Conservation (phyloP, 2,329 filamentous ascomycete genomes). For the Aspergillus sp. region DNA sequence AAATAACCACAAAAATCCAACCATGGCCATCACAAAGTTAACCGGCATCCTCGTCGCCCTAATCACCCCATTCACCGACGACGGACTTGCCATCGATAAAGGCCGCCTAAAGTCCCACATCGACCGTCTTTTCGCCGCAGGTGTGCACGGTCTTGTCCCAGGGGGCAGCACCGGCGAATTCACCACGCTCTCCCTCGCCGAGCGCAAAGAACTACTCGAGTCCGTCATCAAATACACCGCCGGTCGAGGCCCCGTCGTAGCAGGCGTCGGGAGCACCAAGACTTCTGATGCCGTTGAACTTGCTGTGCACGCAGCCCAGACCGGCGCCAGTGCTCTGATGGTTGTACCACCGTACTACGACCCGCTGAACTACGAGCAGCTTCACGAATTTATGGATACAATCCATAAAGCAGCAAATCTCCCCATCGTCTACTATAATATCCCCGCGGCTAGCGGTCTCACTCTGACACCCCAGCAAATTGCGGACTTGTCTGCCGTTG, state of each 20-base stretch:
- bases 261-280: slow-evolving; percentile 42
- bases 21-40: too few species aligned
- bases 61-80: slow-evolving; percentile 49
- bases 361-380: slow-evolving; percentile 41
- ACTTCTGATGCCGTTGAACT: slow-evolving; percentile 44
- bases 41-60: slow-evolving; percentile 51
- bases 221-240: slow-evolving; percentile 29
- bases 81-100: slow-evolving; percentile 43
- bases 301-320: slow-evolving; percentile 39
- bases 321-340: slow-evolving; percentile 48
- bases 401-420: slow-evolving; percentile 19
- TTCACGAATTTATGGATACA: slow-evolving; percentile 17
- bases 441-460: slow-evolving; percentile 49
- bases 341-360: slow-evolving; percentile 54
- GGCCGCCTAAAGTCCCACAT: slow-evolving; percentile 45
- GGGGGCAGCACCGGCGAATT: slow-evolving; percentile 55
- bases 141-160: slow-evolving; percentile 53
- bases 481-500: slow-evolving; percentile 45
- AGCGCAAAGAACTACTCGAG: slow-evolving; percentile 48
- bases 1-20: too few species aligned
- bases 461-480: slow-evolving; percentile 45
- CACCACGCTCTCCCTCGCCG: slow-evolving; percentile 44
- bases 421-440: slow-evolving; percentile 54
- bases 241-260: slow-evolving; percentile 26
- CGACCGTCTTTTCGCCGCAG: slow-evolving; percentile 45